Evolutionary conservation across 148 eudicot species (phyloP), one percentile per base, ranked within the genome.

Genomic region (Vaccinium macrocarpon): DNA sequence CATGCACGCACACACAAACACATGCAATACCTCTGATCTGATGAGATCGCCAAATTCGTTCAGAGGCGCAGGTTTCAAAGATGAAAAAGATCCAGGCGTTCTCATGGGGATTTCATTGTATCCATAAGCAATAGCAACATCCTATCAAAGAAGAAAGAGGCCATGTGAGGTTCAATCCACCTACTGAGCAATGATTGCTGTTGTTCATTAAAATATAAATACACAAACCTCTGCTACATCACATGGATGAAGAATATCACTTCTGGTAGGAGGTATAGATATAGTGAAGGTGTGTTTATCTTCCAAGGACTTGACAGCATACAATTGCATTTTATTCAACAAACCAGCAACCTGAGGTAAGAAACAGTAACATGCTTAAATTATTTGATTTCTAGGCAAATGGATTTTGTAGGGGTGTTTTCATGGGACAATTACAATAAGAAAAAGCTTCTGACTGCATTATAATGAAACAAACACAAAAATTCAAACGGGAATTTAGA

Each of bases 101-200:
- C 91, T 87, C 89, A 89, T 92, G 15, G 95, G 97, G 86, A 97
- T 97, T 85, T 89, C 92, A 86, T 97, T 97, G 92, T 90, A 97
- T 23, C 99, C 98, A 90, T 92, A 93, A 84, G 99, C 99, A 91
- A 97, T 97, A 35, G 98, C 99, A 83, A 97, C 98, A 89, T 95
- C 99, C 99, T 97, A 84, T 38, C 79, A 78, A 29, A 83, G 74
- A 76, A 78, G 29, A 10, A 78, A 56, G 11, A 46, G 25, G 35
- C 51, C 10, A 27, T 3, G 16, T 32, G 19, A 68, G 55, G 38
- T 29, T 50, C 23, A 51, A 42, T 51, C 21, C 55, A 61, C 35
- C 1, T 68, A 49, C 38, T 52, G 64, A 72, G 19, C 16, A 59
- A 0, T 35, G 3, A 51, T 57, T 23, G 49, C 77, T 51, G 61